Base-by-base conservation (phyloP, 1,284 basidiomycete genomes). In the Cryptococcus deneoformans region DNA sequence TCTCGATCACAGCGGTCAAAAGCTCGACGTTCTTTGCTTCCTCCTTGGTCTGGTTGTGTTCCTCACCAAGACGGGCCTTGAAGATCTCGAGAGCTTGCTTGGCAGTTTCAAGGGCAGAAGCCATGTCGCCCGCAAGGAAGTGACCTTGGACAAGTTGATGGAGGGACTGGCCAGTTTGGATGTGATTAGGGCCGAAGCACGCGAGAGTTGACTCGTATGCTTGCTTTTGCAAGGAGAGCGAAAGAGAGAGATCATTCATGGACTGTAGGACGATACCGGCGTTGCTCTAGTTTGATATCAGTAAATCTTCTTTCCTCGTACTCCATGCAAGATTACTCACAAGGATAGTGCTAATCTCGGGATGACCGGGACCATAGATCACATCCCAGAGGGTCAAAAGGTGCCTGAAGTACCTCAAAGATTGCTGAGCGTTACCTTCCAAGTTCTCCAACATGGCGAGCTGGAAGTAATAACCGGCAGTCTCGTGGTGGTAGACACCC, bases 401-500 rank as follows among this genome's bases (percentile, higher is more conserved):
- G 60, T 84, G 81, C 53, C 79, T 76, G 67, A 82, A 79, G 65
- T 79, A 80, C 44, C 78, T 73, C 58, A 83, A 70, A 50, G 79
- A 74, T 37, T 77, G 72, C 46, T 73, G 76, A 12, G 77, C 69
- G 66, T 81, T 72, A 57, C 79, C 67, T 67, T 80, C 75, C 58
- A 82, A 72, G 53, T 79, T 76, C 53, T 78, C 74, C 52, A 84
- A 71, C 67, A 83, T 80, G 10, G 82, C 82, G n/a, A 84, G 70
- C 65, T 83, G 81, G 69, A 80, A 79, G 77, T 83, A 84, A 70
- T 82, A 82, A 46, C 77, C 75, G 39, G 82, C 75, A 9, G 83
- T 83, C 62, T 83, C 82, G 47, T 78, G 74, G 61, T 80, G 77
- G 68, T 83, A 82, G 38, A 84, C 67, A 50, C 83, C 83, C 14